Percentiles rank a stretch among this genome's conserved stretches.
These are phyloP conservation scores for Aspergillus nidulans DNA, from an alignment of 495 filamentous ascomycete species.

Conservation along the genomic window DNA sequence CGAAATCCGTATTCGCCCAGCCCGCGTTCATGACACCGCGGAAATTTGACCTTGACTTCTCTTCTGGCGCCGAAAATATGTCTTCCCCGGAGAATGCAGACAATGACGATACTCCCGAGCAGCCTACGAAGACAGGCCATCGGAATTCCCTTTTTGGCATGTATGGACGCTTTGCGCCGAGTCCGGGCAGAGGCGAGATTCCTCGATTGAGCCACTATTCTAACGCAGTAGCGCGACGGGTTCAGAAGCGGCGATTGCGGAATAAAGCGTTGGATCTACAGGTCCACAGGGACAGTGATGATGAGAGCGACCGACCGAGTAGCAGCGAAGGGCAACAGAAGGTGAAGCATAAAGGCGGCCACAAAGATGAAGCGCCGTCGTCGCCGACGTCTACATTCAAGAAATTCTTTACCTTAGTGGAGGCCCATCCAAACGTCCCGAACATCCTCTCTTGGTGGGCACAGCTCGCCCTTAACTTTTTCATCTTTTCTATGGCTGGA, in stretches of 20 bases:
- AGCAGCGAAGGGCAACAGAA: conserved; percentile 32
- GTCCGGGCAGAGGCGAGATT: conserved; percentile 56
- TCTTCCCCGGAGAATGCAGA: conserved; percentile 72
- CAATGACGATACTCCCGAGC: conserved; percentile 66
- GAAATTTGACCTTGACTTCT: conserved; percentile 65
- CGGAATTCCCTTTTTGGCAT: conserved; percentile 41
- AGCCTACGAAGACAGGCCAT: conserved; percentile 39
- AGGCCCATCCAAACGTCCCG: conserved; percentile 79
- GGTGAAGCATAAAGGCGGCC: conserved; percentile 13
- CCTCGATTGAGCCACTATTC: conserved; percentile 49
- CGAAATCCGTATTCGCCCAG: conserved; percentile 53
- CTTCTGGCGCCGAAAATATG: conserved; percentile 73
- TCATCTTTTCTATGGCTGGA: conserved; percentile 60
- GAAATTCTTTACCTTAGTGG: conserved; percentile 62
- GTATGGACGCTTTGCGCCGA: conserved; percentile 43
- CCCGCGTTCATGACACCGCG: conserved; percentile 76
- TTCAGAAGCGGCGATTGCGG: conserved; percentile 51
- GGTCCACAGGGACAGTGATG: conserved; percentile 35
- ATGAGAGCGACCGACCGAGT: conserved; percentile 53
- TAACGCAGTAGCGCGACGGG: conserved; percentile 46
- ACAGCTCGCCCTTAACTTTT: conserved; percentile 73
- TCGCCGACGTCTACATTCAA: conserved; percentile 42
- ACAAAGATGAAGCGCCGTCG: conserved; percentile 1
- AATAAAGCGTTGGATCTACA: conserved; percentile 42
- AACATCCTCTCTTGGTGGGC: conserved; percentile 81